These are phyloP conservation scores for Botrytis elliptica DNA, from an alignment of 2,329 filamentous ascomycete genomes.

Conservation along the genomic window DNA sequence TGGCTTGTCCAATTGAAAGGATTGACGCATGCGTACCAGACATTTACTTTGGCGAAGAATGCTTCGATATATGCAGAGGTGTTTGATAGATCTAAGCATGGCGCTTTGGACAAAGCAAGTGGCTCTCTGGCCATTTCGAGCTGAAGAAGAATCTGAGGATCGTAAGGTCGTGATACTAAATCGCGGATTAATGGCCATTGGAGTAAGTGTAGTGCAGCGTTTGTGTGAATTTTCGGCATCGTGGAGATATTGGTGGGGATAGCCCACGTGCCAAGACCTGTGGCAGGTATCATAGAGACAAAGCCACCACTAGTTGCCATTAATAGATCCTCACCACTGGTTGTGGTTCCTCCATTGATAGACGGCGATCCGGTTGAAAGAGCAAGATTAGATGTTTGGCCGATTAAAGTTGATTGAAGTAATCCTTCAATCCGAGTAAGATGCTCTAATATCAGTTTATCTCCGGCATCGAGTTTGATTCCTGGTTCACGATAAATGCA, in stretches of 20 bases:
- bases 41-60: constrained; percentile 77
- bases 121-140: constrained; percentile 78
- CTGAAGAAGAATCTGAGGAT: constrained; percentile 77
- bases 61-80: constrained; percentile 73
- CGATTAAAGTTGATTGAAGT: constrained; percentile 66
- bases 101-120: constrained; percentile 64
- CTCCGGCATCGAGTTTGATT: constrained; percentile 82
- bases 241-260: constrained; percentile 71
- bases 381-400: constrained; percentile 50
- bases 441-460: constrained; percentile 80
- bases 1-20: constrained; percentile 76
- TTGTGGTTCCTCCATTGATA: constrained; percentile 61
- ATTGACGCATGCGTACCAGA: constrained; percentile 85
- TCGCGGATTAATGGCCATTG: constrained; percentile 81
- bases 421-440: constrained; percentile 75
- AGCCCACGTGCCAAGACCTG: constrained; percentile 71
- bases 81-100: constrained; percentile 70
- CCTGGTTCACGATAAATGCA: constrained; percentile 83
- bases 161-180: constrained; percentile 72
- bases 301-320: constrained; percentile 47
- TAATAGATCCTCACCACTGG: constrained; percentile 57
- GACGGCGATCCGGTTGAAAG: constrained; percentile 63
- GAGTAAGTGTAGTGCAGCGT: constrained; percentile 72
- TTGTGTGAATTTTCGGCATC: constrained; percentile 83
- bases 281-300: constrained; percentile 56